phyloP scores from a whole-genome alignment of 2,329 filamentous ascomycete genomes.

The Fusarium sp. region DNA sequence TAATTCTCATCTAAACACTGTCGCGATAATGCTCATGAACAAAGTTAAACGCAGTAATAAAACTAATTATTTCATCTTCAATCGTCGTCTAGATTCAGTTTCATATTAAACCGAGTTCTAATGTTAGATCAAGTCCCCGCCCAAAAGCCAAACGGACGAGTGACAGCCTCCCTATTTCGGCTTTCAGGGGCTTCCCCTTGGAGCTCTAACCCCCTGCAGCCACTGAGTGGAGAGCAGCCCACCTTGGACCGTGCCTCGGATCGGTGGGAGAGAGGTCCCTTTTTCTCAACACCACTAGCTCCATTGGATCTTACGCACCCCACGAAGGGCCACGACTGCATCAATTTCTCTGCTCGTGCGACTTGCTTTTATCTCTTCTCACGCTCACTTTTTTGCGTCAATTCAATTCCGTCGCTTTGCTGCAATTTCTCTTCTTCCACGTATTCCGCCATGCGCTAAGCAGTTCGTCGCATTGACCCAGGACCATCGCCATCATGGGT shows the following conservation, averaged over 20 bases:
- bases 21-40: neutral
- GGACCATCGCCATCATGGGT: slow-evolving; percentile 52
- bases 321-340: slow-evolving; percentile 44
- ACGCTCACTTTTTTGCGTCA: slow-evolving; percentile 1
- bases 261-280: slow-evolving; percentile 33
- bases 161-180: slow-evolving; percentile 33
- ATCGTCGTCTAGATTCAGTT: neutral
- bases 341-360: slow-evolving; percentile 12
- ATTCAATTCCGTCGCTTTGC: neutral
- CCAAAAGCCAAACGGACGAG: slow-evolving; percentile 7
- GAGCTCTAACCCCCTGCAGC: slow-evolving; percentile 24
- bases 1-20: neutral
- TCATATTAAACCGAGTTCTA: neutral
- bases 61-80: neutral
- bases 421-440: neutral
- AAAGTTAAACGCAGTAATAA: neutral
- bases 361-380: neutral
- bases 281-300: slow-evolving; percentile 39
- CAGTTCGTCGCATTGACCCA: slow-evolving; percentile 8
- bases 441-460: slow-evolving; percentile 40
- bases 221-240: slow-evolving; percentile 10
- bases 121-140: neutral
- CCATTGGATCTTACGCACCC: slow-evolving; percentile 12
- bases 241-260: slow-evolving; percentile 28
- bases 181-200: slow-evolving; percentile 37